phyloP scores from a whole-genome alignment of 2,329 filamentous ascomycete species.

The Emmonsiellopsis sp. region DNA sequence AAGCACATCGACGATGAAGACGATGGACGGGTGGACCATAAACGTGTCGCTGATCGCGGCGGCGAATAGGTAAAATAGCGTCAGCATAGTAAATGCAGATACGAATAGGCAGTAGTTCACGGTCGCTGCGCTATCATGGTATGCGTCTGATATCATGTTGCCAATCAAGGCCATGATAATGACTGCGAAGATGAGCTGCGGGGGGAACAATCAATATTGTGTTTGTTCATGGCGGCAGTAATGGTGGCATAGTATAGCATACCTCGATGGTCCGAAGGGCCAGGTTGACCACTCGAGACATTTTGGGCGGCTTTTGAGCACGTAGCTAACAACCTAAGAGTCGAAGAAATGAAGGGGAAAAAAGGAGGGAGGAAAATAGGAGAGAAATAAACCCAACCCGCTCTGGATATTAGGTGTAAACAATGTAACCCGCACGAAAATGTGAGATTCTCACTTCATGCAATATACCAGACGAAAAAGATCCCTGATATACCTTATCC shows the following conservation, averaged over 20 bases:
- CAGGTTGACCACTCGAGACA: constrained; percentile 32
- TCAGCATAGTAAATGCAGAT: constrained; percentile 37
- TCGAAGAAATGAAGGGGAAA: neutral
- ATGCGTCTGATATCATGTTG: constrained; percentile 50
- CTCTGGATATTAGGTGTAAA: neutral
- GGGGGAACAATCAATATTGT: neutral
- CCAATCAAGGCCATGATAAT: constrained; percentile 53
- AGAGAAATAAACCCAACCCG: neutral
- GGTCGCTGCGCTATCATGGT: constrained; percentile 41
- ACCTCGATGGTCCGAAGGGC: constrained; percentile 35
- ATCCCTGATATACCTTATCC: too few relatives aligned
- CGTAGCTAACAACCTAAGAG: neutral
- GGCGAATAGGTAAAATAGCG: constrained; percentile 39
- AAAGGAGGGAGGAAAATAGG: neutral
- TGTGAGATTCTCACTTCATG: too few relatives aligned
- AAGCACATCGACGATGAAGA: constrained; percentile 35
- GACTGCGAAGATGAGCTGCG: constrained; percentile 49
- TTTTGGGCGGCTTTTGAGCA: constrained; percentile 14
- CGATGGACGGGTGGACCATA: constrained; percentile 32
- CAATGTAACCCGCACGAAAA: too few relatives aligned
- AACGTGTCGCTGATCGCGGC: constrained; percentile 32
- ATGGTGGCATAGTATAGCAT: constrained; percentile 8
- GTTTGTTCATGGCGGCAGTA: neutral
- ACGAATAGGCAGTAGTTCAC: constrained; percentile 47
- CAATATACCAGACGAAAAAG: too few relatives aligned